Evolutionary conservation across 148 eudicot genomes (phyloP).

Genomic region (Rhododendron molle): DNA sequence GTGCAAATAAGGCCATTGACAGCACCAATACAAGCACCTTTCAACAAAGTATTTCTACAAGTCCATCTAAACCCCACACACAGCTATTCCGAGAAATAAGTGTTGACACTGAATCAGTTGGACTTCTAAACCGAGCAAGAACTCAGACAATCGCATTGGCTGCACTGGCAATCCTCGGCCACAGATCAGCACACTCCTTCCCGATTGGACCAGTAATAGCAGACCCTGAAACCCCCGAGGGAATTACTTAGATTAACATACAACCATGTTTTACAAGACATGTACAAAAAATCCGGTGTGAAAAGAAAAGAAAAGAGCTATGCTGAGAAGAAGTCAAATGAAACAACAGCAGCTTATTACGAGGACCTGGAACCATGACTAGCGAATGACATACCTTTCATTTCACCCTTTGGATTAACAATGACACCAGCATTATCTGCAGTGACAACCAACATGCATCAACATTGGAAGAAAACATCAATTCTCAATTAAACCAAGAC

Average conservation of each 20-base stretch:
- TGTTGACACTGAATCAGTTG: neutral
- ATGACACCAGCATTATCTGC: slow-evolving; percentile 66
- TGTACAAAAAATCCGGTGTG: neutral
- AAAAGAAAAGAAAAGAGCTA: neutral
- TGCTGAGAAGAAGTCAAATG: neutral
- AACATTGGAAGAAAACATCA: neutral
- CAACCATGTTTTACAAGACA: neutral
- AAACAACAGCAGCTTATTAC: neutral
- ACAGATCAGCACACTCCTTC: slow-evolving; percentile 48
- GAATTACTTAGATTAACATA: too few relatives aligned
- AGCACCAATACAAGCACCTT: neutral
- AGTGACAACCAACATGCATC: neutral
- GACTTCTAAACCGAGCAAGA: neutral
- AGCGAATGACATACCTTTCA: slow-evolving; percentile 37
- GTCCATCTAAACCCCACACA: neutral
- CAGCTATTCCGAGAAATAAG: neutral
- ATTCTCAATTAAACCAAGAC: neutral
- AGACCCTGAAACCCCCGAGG: slow-evolving; percentile 24
- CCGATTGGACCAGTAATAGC: slow-evolving; percentile 54
- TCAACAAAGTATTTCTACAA: neutral
- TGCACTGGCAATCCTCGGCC: slow-evolving; percentile 28
- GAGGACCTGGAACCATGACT: neutral
- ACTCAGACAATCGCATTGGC: slow-evolving; percentile 49
- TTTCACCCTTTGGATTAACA: slow-evolving; percentile 56
- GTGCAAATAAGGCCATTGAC: neutral